Percentiles rank a stretch among this genome's conserved stretches.
These are phyloP conservation scores for Kurtzmaniella cleridarum DNA, from an alignment of 805 yeast species.

Conservation along the genomic window DNA sequence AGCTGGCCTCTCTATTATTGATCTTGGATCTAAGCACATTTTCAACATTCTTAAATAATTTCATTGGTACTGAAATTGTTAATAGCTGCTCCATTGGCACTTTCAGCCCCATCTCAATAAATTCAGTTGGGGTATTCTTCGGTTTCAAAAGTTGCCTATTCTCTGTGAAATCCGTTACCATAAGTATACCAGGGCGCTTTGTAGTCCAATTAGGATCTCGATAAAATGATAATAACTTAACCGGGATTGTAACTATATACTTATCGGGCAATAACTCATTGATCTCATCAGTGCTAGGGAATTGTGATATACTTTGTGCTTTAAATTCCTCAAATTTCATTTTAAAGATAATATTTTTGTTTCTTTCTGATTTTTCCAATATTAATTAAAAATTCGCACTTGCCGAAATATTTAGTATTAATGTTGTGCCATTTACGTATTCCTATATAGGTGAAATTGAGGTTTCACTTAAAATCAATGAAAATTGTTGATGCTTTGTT, in stretches of 20 bases:
- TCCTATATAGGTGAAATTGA: too few relatives aligned
- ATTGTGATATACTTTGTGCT: slow-evolving; percentile 3
- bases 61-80: slow-evolving; percentile 1
- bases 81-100: slow-evolving; percentile 1
- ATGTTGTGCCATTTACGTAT: too few relatives aligned
- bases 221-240: slow-evolving; percentile 7
- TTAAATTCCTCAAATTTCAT: neutral
- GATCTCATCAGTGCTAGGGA: slow-evolving; percentile 5
- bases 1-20: neutral
- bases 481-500: too few relatives aligned
- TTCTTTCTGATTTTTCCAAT: too few relatives aligned
- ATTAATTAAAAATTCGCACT: too few relatives aligned
- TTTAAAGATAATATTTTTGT: too few relatives aligned
- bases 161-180: slow-evolving; percentile 10
- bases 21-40: neutral
- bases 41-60: neutral
- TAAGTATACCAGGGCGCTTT: slow-evolving; percentile 9
- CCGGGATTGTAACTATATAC: slow-evolving; percentile 9
- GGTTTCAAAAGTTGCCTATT: slow-evolving; percentile 4
- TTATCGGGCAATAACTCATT: neutral
- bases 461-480: too few relatives aligned
- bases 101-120: slow-evolving; percentile 3
- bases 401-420: too few relatives aligned
- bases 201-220: slow-evolving; percentile 6
- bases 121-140: slow-evolving; percentile 5